Base-by-base conservation (phyloP, 441 rosid species). In the Bruguiera hainesii region DNA sequence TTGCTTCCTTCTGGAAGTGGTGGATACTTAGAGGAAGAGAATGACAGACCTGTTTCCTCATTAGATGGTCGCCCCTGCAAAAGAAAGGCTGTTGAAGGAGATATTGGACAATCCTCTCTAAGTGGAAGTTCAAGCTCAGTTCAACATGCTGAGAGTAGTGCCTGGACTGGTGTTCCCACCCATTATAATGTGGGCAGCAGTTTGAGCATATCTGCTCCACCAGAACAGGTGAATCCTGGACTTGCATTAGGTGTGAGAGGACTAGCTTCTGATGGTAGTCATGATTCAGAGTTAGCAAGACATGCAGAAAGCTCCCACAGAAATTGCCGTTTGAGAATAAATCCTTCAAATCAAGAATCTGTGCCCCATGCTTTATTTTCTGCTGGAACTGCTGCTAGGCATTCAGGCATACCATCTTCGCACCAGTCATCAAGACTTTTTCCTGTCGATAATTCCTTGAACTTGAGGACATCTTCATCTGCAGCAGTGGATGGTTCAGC, bases 11-110 rank as follows among this genome's bases (percentile, higher is more conserved):
- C 82, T 33, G 84, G 87, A 74, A 71, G 70, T 56, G 72, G 79
- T 67, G 82, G 78, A 51, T 81, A 64, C 69, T 42, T 68, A 30
- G 68, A 60, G 33, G 88, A 76, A 64, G 88, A 76, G 52, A 77
- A 72, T 53, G 77, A 71, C 60, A 82, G 86, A 69, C 77, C 80
- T 6, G 83, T 84, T 73, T 75, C 82, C 59, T 80, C 86, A 37
- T 63, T 71, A 62, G 96, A 85, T 56, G 90, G 85, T 20, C 82
- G 80, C 2, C 91, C 91, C 46, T 81, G 90, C 80, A 94, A 94
- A 82, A 87, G 99, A 76, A 94, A 91, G 81, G 86, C 94, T 48
- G 70, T 82, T 61, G 98, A 86, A 69, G 89, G 82, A 21, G 79
- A 82, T 71, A 68, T 79, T 52, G 96, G 88, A 20, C 90, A 85